Percentiles rank a stretch among this genome's conserved stretches.
These are phyloP conservation scores for Coelastrella sp. DNA, from an alignment of 139 green algal species.

Conservation along the genomic window DNA sequence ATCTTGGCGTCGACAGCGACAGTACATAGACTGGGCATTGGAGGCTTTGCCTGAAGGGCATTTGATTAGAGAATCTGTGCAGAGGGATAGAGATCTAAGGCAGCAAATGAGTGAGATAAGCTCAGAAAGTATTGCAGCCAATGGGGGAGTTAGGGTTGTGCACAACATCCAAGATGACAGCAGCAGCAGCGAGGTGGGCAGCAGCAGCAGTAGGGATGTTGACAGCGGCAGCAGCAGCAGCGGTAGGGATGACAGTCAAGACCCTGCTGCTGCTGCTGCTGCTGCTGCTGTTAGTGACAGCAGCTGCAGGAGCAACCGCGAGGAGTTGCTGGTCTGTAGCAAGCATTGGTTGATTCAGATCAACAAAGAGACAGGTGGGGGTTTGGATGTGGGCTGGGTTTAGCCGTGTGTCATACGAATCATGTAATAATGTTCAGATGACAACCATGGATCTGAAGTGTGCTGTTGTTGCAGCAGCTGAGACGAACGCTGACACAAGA, in stretches of 20 bases:
- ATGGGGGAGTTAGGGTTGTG: background rate
- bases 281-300: too few species aligned
- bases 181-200: background rate
- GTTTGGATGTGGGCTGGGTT: background rate
- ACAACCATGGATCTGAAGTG: background rate
- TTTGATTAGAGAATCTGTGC: background rate
- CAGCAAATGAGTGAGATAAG: background rate
- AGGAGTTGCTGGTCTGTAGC: slow-evolving; percentile 25
- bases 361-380: slow-evolving; percentile 27
- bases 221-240: background rate
- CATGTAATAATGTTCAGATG: background rate
- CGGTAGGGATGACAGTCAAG: background rate
- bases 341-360: slow-evolving; percentile 45
- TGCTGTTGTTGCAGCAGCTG: too few species aligned
- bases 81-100: background rate
- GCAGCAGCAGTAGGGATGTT: background rate
- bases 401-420: background rate
- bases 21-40: slow-evolving; percentile 67
- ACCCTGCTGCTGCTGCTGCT: background rate
- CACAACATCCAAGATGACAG: background rate
- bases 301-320: background rate
- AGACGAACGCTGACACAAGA: too few species aligned
- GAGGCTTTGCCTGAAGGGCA: slow-evolving; percentile 33
- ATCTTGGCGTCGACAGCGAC: slow-evolving; percentile 64
- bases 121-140: background rate